Evolutionary conservation across 805 yeast species (phyloP), one percentile per base, ranked within the genome.

Genomic region (Yamadazyma ubonensis): DNA sequence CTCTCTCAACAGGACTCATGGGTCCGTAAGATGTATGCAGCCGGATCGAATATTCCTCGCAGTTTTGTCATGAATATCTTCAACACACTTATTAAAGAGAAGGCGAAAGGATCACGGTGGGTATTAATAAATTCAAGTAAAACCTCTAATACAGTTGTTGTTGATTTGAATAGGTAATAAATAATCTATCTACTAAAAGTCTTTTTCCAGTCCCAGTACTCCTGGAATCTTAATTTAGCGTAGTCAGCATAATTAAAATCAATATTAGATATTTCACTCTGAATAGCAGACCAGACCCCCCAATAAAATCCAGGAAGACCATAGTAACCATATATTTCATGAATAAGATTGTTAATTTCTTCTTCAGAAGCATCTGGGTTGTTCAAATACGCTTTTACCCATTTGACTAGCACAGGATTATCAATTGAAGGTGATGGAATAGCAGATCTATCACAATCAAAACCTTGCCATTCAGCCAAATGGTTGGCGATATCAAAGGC

Each of bases 231-330:
- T 38, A 67, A 62, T 30, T 69, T 68, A 2, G 86, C 78, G 53
- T 85, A 84, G 8, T 69, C 64, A 4, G 75, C 70, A 55, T 85
- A 84, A 53, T 82, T 83, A 56, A 84, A 84, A 49, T 85, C 91
- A 33, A 84, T 83, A 20, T 76, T 71, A 2, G 88, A 81, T 16
- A 81, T 76, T 39, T 73, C 73, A 44, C 83, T 71, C 58, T 84
- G 93, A 38, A 85, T 84, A 44, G 80, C 81, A 2, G 89, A 79
- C 93, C 93, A 84, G 7, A 85, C 72, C 1, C 91, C 90, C 93
- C 93, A 84, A 56, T 82, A 84, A 52, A 84, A 81, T 0, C 91
- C 93, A 0, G 93, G 93, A 61, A 84, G 61, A 0, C 93, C 93
- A 65, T 82, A 85, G 65, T 75, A 83, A 3, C 71, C 56, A 10